A percentile compares a stretch with the other conserved stretches of the same genome.
Conservation (phyloP, 805 yeast genomes). For the Candida schatavii region DNA sequence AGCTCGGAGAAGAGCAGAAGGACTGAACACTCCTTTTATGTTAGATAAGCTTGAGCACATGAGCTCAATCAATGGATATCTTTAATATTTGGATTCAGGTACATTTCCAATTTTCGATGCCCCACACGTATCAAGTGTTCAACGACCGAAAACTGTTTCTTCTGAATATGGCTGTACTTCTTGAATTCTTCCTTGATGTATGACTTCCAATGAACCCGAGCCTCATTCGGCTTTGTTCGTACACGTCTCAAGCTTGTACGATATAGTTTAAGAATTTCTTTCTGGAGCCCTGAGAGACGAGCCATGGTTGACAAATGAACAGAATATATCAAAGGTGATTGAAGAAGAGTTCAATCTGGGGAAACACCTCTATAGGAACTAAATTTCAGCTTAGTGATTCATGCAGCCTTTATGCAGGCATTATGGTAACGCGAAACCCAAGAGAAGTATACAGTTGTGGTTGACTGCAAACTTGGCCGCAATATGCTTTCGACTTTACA, state of each 20-base stretch:
- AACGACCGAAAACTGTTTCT: slow-evolving; percentile 79
- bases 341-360: no score
- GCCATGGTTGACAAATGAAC: slow-evolving; percentile 21
- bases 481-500: no score
- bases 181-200: slow-evolving; percentile 63
- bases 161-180: slow-evolving; percentile 54
- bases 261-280: slow-evolving; percentile 49
- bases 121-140: slow-evolving; percentile 84
- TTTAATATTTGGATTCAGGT: slow-evolving; percentile 65
- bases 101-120: slow-evolving; percentile 66
- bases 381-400: no score
- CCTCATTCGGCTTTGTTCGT: slow-evolving; percentile 46
- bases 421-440: no score
- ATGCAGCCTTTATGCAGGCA: no score
- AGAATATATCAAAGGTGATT: no score
- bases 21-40: no score
- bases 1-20: no score
- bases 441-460: no score
- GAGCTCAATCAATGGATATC: slow-evolving; percentile 59
- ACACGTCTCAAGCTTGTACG: slow-evolving; percentile 46
- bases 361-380: no score
- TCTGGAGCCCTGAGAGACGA: slow-evolving; percentile 42
- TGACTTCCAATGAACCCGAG: slow-evolving; percentile 37
- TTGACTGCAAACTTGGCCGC: no score
- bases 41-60: no score